Conservation (phyloP, 768 basidiomycete genomes). For the Auricularia cornea region DNA sequence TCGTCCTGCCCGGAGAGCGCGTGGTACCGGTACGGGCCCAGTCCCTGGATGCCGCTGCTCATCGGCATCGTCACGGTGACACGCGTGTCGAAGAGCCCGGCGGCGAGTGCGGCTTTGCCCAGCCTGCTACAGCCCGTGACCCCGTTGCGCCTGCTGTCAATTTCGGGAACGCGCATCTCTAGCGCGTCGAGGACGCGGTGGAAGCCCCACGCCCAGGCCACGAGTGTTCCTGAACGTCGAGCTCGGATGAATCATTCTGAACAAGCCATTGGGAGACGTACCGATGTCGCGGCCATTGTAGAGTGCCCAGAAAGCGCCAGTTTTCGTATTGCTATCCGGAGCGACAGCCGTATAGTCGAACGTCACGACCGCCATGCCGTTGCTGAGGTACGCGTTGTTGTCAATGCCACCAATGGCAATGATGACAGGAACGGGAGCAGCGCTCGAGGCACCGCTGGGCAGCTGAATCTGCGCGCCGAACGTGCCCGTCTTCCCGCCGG, state of each 20-base stretch:
- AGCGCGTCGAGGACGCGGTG: slow-evolving; percentile 2
- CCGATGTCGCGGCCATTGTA: slow-evolving; percentile 3
- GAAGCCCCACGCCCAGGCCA: slow-evolving; percentile 3
- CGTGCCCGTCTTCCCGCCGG: neutral
- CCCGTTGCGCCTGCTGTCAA: neutral
- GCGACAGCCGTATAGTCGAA: slow-evolving; percentile 2
- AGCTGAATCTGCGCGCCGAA: neutral
- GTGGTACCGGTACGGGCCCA: neutral
- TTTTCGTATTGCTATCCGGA: neutral
- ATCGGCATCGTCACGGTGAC: neutral
- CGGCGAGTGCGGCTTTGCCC: neutral
- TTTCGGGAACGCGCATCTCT: neutral
- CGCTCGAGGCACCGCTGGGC: neutral
- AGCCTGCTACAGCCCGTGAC: neutral
- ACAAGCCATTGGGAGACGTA: neutral
- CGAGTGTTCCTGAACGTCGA: neutral
- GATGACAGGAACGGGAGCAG: neutral
- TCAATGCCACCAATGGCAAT: slow-evolving; percentile 2
- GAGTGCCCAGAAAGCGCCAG: slow-evolving; percentile 4
- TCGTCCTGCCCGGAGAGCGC: neutral
- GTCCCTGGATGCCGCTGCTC: neutral
- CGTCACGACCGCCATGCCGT: slow-evolving; percentile 2
- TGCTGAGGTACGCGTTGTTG: neutral
- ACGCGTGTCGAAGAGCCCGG: neutral
- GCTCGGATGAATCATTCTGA: neutral